A percentile compares a stretch with the other conserved stretches of the same genome.
Conservation (phyloP, 352 stramenopile genomes). For the Phytophthora constricta region DNA sequence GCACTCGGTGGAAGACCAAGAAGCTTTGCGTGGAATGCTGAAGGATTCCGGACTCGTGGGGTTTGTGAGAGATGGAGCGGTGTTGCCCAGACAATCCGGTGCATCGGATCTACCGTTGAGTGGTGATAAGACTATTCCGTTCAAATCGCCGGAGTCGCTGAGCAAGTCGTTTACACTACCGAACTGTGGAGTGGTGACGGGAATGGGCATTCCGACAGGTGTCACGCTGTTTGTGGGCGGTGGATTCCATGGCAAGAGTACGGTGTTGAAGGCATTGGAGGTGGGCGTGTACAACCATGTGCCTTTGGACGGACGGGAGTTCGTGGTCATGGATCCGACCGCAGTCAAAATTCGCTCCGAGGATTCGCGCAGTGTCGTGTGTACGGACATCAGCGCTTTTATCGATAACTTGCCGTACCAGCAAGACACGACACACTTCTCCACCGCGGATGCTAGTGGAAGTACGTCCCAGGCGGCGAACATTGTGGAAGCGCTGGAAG, state of each 20-base stretch:
- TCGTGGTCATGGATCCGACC: constrained; percentile 88
- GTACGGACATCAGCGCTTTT: constrained; percentile 95
- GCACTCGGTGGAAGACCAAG: constrained; percentile 93
- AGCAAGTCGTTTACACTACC: constrained; percentile 88
- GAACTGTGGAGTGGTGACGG: constrained; percentile 81
- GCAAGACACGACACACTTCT: constrained; percentile 93
- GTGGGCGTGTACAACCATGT: constrained; percentile 97
- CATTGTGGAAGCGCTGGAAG: constrained; percentile 94
- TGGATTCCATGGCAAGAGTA: constrained; percentile 98
- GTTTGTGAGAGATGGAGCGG: constrained; percentile 93
- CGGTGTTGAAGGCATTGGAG: constrained; percentile 94
- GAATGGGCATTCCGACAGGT: constrained; percentile 94
- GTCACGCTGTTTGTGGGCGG: constrained; percentile 97
- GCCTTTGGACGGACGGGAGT: constrained; percentile 94
- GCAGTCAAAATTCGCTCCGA: constrained; percentile 96
- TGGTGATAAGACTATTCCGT: constrained; percentile 68
- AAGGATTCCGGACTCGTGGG: constrained; percentile 83
- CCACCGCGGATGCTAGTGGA: constrained; percentile 93
- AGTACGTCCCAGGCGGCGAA: constrained; percentile 97
- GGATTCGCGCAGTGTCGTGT: constrained; percentile 92
- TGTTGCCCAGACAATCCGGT: constrained; percentile 90
- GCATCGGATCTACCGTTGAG: constrained; percentile 63
- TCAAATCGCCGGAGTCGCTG: constrained; percentile 86
- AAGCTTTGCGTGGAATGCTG: constrained; percentile 88
- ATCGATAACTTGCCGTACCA: constrained; percentile 97